Conservation (phyloP, 306 rosid genomes). For the Quercus wislizeni region DNA sequence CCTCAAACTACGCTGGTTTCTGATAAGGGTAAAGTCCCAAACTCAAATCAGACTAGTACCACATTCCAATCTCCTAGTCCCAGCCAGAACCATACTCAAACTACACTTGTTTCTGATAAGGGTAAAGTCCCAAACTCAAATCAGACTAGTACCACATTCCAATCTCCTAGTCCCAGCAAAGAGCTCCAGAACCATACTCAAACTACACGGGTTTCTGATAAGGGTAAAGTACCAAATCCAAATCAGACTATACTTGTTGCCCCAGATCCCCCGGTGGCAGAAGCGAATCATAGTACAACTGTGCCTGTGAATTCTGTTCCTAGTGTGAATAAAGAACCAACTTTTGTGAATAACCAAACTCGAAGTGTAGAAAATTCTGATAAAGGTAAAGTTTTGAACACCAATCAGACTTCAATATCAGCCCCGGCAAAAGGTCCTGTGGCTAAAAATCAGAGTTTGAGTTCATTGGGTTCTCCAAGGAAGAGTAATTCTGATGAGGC, state of each 20-base stretch:
- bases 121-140: constrained; percentile 24
- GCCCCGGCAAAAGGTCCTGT: constrained; percentile 6
- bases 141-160: constrained; percentile 22
- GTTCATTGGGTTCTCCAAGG: constrained; percentile 12
- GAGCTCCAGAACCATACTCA: constrained; percentile 30
- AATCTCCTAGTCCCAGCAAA: constrained; percentile 9
- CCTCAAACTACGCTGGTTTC: constrained; percentile 21
- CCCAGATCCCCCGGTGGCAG: background rate
- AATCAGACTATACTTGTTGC: constrained; percentile 35
- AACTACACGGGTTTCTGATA: background rate
- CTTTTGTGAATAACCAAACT: constrained; percentile 20
- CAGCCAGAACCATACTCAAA: constrained; percentile 25
- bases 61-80: constrained; percentile 6
- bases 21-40: constrained; percentile 11
- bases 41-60: constrained; percentile 32
- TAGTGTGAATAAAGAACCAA: background rate
- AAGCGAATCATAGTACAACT: background rate
- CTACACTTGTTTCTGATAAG: background rate
- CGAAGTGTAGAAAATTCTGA: constrained; percentile 3
- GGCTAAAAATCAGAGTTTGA: constrained; percentile 21
- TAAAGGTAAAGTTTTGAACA: constrained; percentile 1
- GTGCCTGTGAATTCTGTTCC: constrained; percentile 10
- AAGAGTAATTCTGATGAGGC: constrained; percentile 12
- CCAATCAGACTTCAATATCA: constrained; percentile 25
- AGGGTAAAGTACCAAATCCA: constrained; percentile 12